A percentile compares a stretch with the other conserved stretches of the same genome.
Conservation (phyloP, 805 yeast species). For the Kodamaea fukazawae region DNA sequence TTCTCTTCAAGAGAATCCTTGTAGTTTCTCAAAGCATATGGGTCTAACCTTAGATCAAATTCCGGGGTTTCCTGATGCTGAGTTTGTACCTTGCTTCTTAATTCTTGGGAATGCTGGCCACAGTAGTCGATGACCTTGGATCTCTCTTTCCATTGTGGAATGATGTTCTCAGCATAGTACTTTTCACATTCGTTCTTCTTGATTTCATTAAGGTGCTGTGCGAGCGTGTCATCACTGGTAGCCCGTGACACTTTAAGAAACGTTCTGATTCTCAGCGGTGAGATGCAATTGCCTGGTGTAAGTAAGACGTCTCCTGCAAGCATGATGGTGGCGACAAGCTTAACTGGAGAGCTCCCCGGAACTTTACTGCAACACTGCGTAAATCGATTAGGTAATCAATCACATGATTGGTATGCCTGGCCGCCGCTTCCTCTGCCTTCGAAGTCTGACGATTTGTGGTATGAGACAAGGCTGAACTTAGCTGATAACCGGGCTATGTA, state of each 20-base stretch:
- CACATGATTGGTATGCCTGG: too few species aligned
- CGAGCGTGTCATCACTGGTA: slow-evolving; percentile 40
- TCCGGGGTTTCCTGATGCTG: slow-evolving; percentile 2
- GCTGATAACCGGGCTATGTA: too few species aligned
- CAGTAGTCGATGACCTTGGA: slow-evolving; percentile 31
- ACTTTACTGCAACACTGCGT: too few species aligned
- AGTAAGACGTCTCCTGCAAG: not conserved
- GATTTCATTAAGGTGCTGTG: slow-evolving; percentile 37
- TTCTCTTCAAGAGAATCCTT: slow-evolving; percentile 21
- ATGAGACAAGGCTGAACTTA: too few species aligned
- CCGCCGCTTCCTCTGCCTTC: too few species aligned
- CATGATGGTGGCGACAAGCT: too few species aligned
- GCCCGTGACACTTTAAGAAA: slow-evolving; percentile 38
- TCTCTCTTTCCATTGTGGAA: slow-evolving; percentile 39
- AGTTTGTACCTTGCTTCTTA: slow-evolving; percentile 18
- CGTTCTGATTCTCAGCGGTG: slow-evolving; percentile 33
- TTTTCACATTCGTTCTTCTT: slow-evolving; percentile 23
- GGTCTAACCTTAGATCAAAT: slow-evolving; percentile 36
- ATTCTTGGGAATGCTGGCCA: slow-evolving; percentile 20
- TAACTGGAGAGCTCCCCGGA: too few species aligned
- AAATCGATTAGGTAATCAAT: too few species aligned
- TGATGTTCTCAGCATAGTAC: slow-evolving; percentile 26
- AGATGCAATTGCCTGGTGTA: slow-evolving; percentile 32
- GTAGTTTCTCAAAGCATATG: slow-evolving; percentile 33
- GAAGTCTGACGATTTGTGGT: too few species aligned